Evolutionary conservation across 2,329 filamentous ascomycete genomes (phyloP), one percentile per base, ranked within the genome.

Genomic region (Phyllachora maydis): DNA sequence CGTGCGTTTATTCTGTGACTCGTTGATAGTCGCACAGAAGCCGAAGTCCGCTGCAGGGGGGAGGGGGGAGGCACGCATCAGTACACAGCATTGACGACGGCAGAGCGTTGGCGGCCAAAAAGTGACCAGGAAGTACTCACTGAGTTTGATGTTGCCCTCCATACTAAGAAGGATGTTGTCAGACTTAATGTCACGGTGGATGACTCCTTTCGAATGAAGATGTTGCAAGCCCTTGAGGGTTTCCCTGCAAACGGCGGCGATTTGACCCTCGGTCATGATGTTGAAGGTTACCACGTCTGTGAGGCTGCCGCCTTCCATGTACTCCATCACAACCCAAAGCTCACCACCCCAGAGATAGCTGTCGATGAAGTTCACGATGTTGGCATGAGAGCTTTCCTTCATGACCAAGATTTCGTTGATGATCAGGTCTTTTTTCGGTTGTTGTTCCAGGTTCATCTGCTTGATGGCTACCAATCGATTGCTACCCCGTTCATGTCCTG

Each of bases 401-500:
- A 98, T 98, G 28, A 98, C 88, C 28, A 98, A 52, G 35, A 98
- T 98, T 45, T 98, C 88, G 47, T 98, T 98, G 50, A 98, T 93
- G 40, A 98, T 98, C 23, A 95, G 57, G 38, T 98, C 88, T 49
- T 98, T 98, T 64, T 95, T 95, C 3, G 88, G 88, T 41, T 98
- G 88, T 49, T 95, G 77, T 47, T 95, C 88, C 26, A 98, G 55
- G 35, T 95, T 95, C 88, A 98, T 98, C 56, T 98, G 88, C 56
- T 98, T 98, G 51, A 98, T 95, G 19, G 88, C 88, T 18, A 98
- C 88, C 35, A 90, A 70, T 31, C 75, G 70, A 49, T 91, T 91
- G 18, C 69, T 76, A 26, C 68, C 73, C 33, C 70, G 62, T 46
- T 93, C 79, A 42, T 85, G 79, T 4, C 85, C 88, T 1, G 81